Conservation (phyloP, 2,329 filamentous ascomycete genomes). For the Neofusicoccum sp. region DNA sequence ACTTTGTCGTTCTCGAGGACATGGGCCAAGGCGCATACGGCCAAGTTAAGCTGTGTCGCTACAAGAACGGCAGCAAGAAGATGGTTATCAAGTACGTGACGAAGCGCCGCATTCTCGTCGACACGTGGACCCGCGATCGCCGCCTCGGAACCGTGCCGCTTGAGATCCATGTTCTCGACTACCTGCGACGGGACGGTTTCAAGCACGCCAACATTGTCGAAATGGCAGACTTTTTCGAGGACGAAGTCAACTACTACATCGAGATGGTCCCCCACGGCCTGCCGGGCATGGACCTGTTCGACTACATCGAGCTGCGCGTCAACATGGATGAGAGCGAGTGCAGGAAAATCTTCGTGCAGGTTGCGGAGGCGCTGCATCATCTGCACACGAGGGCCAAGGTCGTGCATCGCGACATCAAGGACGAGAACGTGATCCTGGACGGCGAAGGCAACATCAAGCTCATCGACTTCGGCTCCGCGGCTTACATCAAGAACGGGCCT, state of each 20-base stretch:
- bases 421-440: constrained; percentile 95
- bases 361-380: constrained; percentile 85
- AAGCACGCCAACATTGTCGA: constrained; percentile 66
- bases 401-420: constrained; percentile 97
- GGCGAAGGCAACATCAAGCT: constrained; percentile 94
- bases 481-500: constrained; percentile 96
- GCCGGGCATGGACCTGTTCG: constrained; percentile 97
- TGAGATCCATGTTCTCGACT: constrained; percentile 96
- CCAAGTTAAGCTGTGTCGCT: constrained; percentile 89
- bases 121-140: constrained; percentile 96
- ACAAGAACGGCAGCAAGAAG: constrained; percentile 75
- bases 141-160: constrained; percentile 90
- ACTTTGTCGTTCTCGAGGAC: constrained; percentile 91
- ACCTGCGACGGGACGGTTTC: constrained; percentile 70
- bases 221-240: constrained; percentile 70
- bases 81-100: constrained; percentile 97
- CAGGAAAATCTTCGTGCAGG: constrained; percentile 91
- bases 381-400: constrained; percentile 87
- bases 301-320: constrained; percentile 93
- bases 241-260: constrained; percentile 94
- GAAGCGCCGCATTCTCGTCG: constrained; percentile 91
- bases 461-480: constrained; percentile 96
- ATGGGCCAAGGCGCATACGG: constrained; percentile 99
- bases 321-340: constrained; percentile 97
- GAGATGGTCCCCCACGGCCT: constrained; percentile 95